Evolutionary conservation across 805 yeast genomes (phyloP).

Genomic region (Wickerhamomyces rabaulensis): DNA sequence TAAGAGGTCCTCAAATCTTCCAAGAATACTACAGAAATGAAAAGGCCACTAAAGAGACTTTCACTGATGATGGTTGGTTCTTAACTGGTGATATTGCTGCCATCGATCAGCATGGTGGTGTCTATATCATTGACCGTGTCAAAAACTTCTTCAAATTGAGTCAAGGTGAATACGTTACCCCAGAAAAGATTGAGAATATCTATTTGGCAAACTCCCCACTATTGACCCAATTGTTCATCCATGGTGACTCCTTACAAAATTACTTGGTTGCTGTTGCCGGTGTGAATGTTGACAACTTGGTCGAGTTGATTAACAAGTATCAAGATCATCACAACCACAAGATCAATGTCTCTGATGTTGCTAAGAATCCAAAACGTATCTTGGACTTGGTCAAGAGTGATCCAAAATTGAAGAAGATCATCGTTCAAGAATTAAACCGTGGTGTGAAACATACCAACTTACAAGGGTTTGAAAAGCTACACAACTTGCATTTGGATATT

Average conservation of each 20-base stretch:
- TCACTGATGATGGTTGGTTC: slow-evolving; percentile 60
- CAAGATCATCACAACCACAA: slow-evolving; percentile 4
- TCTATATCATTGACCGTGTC: slow-evolving; percentile 64
- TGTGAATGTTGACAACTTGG: slow-evolving; percentile 38
- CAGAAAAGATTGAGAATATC: slow-evolving; percentile 65
- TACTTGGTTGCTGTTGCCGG: slow-evolving; percentile 63
- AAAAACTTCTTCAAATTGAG: slow-evolving; percentile 71
- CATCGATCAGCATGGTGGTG: slow-evolving; percentile 44
- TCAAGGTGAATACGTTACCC: slow-evolving; percentile 65
- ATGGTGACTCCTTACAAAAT: slow-evolving; percentile 57
- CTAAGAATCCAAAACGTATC: not conserved
- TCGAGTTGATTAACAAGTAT: slow-evolving; percentile 11
- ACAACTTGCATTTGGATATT: slow-evolving; percentile 45
- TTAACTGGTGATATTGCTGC: slow-evolving; percentile 61
- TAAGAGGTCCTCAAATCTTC: slow-evolving; percentile 62
- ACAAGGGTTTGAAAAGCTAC: slow-evolving; percentile 60
- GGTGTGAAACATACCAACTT: slow-evolving; percentile 28
- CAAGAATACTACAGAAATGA: slow-evolving; percentile 47
- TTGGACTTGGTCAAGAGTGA: slow-evolving; percentile 1
- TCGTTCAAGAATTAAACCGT: slow-evolving; percentile 16
- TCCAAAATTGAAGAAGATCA: slow-evolving; percentile 14
- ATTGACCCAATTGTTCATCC: slow-evolving; percentile 51
- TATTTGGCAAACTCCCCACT: slow-evolving; percentile 50
- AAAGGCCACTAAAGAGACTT: slow-evolving; percentile 45
- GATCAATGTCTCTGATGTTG: not conserved